A percentile compares a stretch with the other conserved stretches of the same genome.
These are phyloP conservation scores for Malus orientalis DNA, from an alignment of 306 rosid genomes.

Conservation along the genomic window DNA sequence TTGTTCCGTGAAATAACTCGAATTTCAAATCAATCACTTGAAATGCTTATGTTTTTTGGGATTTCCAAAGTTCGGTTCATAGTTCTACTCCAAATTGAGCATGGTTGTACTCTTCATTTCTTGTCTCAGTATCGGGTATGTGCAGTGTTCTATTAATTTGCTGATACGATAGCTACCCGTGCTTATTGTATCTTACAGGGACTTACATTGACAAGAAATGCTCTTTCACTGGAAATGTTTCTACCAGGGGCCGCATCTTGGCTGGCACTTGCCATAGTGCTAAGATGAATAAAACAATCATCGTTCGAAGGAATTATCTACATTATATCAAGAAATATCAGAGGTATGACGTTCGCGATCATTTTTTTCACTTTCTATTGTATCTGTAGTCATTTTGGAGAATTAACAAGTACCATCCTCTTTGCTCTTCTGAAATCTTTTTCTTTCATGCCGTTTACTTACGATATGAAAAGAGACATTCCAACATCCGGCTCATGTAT, in stretches of 20 bases:
- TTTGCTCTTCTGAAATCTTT: too few species aligned
- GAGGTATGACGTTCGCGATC: conserved; percentile 22
- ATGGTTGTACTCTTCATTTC: too few species aligned
- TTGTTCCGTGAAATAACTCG: too few species aligned
- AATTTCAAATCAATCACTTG: too few species aligned
- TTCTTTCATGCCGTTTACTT: too few species aligned
- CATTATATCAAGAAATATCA: conserved; percentile 77
- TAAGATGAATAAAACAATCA: conserved; percentile 68
- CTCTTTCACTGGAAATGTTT: conserved; percentile 72
- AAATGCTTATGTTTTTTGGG: too few species aligned
- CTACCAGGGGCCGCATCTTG: conserved; percentile 67
- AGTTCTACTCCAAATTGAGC: too few species aligned
- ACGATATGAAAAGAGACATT: too few species aligned
- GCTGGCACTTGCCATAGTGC: conserved; percentile 89
- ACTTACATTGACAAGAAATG: conserved; percentile 79
- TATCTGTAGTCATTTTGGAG: not conserved
- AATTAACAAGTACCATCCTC: not conserved
- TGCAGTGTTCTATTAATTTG: not conserved
- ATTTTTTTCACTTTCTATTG: not conserved
- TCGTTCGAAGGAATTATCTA: conserved; percentile 70
- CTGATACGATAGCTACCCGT: not conserved
- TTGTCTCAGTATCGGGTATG: too few species aligned
- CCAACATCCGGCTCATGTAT: too few species aligned
- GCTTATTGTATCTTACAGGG: conserved; percentile 24
- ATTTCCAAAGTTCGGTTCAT: too few species aligned